Percentiles rank a stretch among this genome's conserved stretches.
Conservation (phyloP, 176 grass and related monocot genomes). For the Eleusine coracana region DNA sequence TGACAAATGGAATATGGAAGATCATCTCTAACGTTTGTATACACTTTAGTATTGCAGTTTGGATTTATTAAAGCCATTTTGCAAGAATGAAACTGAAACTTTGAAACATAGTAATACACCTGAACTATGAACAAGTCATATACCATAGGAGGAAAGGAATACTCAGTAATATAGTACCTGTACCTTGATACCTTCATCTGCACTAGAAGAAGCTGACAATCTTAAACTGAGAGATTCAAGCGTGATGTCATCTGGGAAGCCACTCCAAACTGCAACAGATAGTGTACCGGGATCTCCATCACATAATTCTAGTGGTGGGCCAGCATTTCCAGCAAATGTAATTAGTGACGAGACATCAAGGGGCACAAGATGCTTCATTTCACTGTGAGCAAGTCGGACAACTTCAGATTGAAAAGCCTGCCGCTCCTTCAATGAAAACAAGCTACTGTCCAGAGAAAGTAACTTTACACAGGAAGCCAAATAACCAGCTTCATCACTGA, state of each 20-base stretch:
- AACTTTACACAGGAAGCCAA: constrained; percentile 90
- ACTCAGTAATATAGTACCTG: constrained; percentile 31
- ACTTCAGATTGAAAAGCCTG: constrained; percentile 95
- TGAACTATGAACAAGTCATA: constrained; percentile 19
- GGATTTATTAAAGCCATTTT: constrained; percentile 12
- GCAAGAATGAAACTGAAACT: constrained; percentile 26
- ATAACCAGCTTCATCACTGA: constrained; percentile 89
- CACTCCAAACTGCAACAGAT: constrained; percentile 81
- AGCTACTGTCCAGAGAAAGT: constrained; percentile 73
- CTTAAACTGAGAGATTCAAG: constrained; percentile 87
- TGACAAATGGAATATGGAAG: constrained; percentile 6
- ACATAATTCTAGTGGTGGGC: constrained; percentile 86
- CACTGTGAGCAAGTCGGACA: constrained; percentile 89
- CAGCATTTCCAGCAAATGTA: constrained; percentile 84
- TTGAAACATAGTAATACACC: constrained; percentile 27
- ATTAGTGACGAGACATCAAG: constrained; percentile 97
- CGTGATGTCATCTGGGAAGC: constrained; percentile 92
- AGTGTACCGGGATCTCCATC: constrained; percentile 94
- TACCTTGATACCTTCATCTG: constrained; percentile 97
- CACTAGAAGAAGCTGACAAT: constrained; percentile 66
- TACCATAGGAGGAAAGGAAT: constrained; percentile 16
- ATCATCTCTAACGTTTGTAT: background rate
- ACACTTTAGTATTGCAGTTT: background rate
- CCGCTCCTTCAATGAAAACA: constrained; percentile 84
- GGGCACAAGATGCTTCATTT: constrained; percentile 90